phyloP scores from a whole-genome alignment of 176 grass and related monocot species.

The Avena eriantha region DNA sequence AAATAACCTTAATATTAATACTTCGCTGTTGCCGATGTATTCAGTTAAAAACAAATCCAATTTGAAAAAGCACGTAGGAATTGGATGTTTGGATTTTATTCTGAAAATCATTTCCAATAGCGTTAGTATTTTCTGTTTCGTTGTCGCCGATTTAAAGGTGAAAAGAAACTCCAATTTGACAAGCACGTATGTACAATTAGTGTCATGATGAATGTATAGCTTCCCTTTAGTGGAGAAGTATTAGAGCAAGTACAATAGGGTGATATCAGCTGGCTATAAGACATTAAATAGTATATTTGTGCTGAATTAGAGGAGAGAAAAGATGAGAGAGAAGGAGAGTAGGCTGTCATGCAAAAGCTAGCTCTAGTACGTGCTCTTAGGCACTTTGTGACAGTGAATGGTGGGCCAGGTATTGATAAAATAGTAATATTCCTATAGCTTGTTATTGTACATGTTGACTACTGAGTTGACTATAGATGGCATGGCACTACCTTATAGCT shows the following conservation, averaged over 20 bases:
- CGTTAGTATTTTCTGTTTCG: neutral
- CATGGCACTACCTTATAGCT: too few relatives aligned
- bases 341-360: too few relatives aligned
- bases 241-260: neutral
- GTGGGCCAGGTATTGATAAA: neutral
- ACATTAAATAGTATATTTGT: too few relatives aligned
- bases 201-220: neutral
- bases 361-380: too few relatives aligned
- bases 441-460: too few relatives aligned
- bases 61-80: neutral
- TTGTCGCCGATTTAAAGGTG: neutral
- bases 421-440: too few relatives aligned
- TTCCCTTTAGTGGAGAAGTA: conserved; percentile 20
- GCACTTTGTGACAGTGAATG: too few relatives aligned
- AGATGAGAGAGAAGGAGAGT: too few relatives aligned
- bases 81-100: neutral
- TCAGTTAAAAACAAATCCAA: neutral
- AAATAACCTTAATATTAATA: neutral
- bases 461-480: too few relatives aligned
- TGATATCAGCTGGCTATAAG: too few relatives aligned
- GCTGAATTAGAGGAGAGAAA: too few relatives aligned
- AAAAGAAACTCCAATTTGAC: neutral
- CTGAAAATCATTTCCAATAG: neutral
- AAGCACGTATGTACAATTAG: neutral
- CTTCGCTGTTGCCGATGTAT: neutral